Evolutionary conservation across 495 filamentous ascomycete species (phyloP), one percentile per base, ranked within the genome.

Genomic region (Podospora pseudoanserina): DNA sequence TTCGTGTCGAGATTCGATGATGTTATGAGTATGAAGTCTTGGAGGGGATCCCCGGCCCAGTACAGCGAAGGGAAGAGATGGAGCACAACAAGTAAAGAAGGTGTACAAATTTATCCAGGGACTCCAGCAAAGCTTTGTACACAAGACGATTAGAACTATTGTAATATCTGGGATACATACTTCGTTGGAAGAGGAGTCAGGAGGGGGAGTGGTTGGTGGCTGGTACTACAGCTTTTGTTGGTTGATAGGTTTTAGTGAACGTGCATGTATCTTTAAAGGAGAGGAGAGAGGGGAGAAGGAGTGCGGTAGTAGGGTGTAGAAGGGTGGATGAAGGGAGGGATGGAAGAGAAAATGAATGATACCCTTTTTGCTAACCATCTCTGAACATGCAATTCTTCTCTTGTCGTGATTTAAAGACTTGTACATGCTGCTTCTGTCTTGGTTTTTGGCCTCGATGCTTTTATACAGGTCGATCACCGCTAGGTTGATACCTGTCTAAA

Each of bases 311-410:
- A 26, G 34, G 44, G 32, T 15, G 44, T 30, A n/a, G 60, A 20
- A n/a, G 66, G 49, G 23, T 27, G 54, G 19, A 34, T 9, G 19
- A 20, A 68, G 11, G 44, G 54, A 55, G 18, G 6, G 27, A 49
- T 56, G 27, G 58, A 59, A 69, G 62, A 66, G 58, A 68, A 63
- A 63, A 63, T 54, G 63, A 72, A 72, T 72, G 71, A 72, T 72
- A 72, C 71, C 71, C 71, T 67, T 28, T 61, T 61, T 61, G 30
- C 59, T 61, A 28, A 20, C 30, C 30, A 20, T 6, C 7, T 28
- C 26, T 32, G 23, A 23, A 23, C 23, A 23, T 23, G 23, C 23
- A 23, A 23, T 23, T 23, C 23, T 23, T 23, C 23, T 23, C 23
- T 23, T 23, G 23, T 23, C 1, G 23, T 23, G 23, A 23, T 23